Conservation (phyloP, 176 grass and related monocot genomes). For the Microstegium vimineum region DNA sequence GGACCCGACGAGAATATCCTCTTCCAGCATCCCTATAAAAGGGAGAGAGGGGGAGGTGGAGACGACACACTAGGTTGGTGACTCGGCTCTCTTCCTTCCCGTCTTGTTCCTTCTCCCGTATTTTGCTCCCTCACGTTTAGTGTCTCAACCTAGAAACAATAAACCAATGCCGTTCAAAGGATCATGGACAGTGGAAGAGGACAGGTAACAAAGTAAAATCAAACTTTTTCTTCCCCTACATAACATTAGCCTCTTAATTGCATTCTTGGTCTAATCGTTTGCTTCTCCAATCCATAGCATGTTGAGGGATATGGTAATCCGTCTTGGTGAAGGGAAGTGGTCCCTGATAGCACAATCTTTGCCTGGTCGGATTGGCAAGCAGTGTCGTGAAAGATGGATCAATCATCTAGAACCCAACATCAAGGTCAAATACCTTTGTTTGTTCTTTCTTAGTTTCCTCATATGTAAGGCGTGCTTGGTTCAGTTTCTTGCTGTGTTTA, state of each 20-base stretch:
- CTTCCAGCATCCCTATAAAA: too few species aligned
- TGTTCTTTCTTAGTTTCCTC: neutral
- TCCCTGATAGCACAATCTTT: constrained; percentile 51
- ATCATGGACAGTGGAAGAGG: constrained; percentile 63
- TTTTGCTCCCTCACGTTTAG: too few species aligned
- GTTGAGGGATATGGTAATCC: constrained; percentile 45
- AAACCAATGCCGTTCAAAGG: constrained; percentile 26
- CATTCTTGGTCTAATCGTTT: neutral
- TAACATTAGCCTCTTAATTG: neutral
- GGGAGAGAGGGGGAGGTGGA: too few species aligned
- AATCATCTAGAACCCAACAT: constrained; percentile 69
- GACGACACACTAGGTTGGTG: too few species aligned
- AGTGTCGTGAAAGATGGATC: constrained; percentile 82
- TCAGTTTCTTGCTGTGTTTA: neutral
- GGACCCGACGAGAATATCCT: too few species aligned
- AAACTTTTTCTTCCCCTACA: neutral
- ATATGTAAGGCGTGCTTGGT: neutral
- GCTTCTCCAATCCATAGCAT: constrained; percentile 25
- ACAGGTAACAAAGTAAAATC: constrained; percentile 29
- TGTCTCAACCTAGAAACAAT: too few species aligned
- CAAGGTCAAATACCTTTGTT: constrained; percentile 41
- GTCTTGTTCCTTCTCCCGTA: too few species aligned
- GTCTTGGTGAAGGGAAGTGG: constrained; percentile 59
- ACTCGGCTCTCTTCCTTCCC: too few species aligned
- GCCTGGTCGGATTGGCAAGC: constrained; percentile 68